Conservation (phyloP, 441 rosid genomes). For the Euphorbia corollata region DNA sequence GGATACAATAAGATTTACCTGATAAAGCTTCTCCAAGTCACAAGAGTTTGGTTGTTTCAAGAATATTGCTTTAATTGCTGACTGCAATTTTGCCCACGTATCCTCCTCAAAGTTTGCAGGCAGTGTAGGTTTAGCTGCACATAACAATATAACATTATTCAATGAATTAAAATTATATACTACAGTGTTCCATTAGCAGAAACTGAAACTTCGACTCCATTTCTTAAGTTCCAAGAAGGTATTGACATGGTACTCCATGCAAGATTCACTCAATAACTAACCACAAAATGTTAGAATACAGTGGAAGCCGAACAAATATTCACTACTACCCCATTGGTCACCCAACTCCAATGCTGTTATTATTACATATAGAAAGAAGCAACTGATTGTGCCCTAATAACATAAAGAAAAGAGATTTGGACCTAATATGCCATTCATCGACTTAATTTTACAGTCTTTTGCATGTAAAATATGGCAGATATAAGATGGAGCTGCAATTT, state of each 20-base stretch:
- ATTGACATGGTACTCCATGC: not conserved
- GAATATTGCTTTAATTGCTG: conserved; percentile 93
- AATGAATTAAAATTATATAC: not conserved
- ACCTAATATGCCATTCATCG: not conserved
- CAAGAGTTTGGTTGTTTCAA: conserved; percentile 63
- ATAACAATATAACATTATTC: conserved; percentile 16
- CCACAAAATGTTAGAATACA: not conserved
- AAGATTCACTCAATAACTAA: not conserved
- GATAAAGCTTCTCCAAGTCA: conserved; percentile 83
- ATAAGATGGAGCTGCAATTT: not conserved
- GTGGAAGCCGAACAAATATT: not conserved
- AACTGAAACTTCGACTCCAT: conserved; percentile 8
- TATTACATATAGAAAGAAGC: not conserved
- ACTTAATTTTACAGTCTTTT: not conserved
- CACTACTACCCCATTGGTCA: not conserved
- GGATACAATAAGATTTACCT: conserved; percentile 34
- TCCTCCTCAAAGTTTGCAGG: conserved; percentile 89
- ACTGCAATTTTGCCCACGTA: conserved; percentile 85
- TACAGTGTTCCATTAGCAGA: not conserved
- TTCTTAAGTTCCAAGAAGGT: not conserved
- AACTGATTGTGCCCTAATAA: not conserved
- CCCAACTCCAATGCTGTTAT: not conserved
- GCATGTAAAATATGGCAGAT: not conserved
- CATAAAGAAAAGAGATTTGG: not conserved
- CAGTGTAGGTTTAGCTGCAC: conserved; percentile 75